Evolutionary conservation across 257 asterid genomes (phyloP).

Genomic region (Fraxinus americana): DNA sequence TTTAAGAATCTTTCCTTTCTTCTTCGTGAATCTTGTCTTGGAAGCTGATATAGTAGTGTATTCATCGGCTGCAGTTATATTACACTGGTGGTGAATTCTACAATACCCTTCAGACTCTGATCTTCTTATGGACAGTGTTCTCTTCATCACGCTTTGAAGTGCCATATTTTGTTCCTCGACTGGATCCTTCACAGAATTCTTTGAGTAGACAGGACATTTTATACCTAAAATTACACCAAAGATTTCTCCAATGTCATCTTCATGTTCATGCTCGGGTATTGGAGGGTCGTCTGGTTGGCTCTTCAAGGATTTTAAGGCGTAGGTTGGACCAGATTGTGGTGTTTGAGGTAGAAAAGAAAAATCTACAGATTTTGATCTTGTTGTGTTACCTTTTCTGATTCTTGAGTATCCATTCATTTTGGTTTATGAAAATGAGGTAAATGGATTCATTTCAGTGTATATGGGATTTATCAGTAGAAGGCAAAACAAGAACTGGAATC

Average conservation of each 20-base stretch:
- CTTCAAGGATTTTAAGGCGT: too few relatives aligned
- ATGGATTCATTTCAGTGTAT: background rate
- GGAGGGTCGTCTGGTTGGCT: background rate
- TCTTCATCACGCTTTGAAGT: slow-evolving; percentile 14
- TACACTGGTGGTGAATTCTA: slow-evolving; percentile 36
- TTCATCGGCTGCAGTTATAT: slow-evolving; percentile 28
- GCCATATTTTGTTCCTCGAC: too few relatives aligned
- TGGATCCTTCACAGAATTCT: background rate
- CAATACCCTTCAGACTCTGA: slow-evolving; percentile 40
- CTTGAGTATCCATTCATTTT: background rate
- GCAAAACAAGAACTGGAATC: background rate
- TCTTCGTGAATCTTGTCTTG: slow-evolving; percentile 19
- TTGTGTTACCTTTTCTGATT: too few relatives aligned
- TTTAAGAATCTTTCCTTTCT: slow-evolving; percentile 45
- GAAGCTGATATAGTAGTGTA: slow-evolving; percentile 4
- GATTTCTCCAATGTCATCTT: background rate
- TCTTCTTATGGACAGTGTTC: slow-evolving; percentile 29
- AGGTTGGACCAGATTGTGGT: background rate
- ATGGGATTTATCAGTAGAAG: background rate
- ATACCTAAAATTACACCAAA: background rate
- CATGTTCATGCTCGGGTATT: background rate
- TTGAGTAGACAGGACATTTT: background rate
- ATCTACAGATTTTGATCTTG: too few relatives aligned
- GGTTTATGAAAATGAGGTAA: background rate
- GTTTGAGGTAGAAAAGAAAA: background rate